A percentile compares a stretch with the other conserved stretches of the same genome.
phyloP scores from a whole-genome alignment of 1,284 basidiomycete genomes.

The Rhodotorula mucilaginosa region DNA sequence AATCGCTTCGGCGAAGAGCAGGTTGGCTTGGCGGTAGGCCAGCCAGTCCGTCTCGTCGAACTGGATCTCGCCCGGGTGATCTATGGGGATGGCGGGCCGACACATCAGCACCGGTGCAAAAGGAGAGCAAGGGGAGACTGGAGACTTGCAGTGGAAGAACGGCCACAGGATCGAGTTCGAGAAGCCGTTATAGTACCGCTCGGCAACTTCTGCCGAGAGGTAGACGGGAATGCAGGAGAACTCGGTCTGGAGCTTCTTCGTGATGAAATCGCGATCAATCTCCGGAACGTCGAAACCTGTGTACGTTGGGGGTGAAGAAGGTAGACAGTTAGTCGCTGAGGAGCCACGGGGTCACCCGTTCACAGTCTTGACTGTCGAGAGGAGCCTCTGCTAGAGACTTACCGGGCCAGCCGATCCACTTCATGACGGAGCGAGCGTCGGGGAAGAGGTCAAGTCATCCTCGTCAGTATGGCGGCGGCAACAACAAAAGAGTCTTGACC shows the following conservation, averaged over 20 bases:
- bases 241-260: conserved; percentile 84
- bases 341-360: too few species aligned
- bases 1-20: conserved; percentile 88
- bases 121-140: neutral
- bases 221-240: conserved; percentile 98
- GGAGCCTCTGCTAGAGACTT: too few species aligned
- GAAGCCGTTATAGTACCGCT: conserved; percentile 96
- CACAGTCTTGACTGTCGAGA: neutral
- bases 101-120: neutral
- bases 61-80: conserved; percentile 81
- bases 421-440: neutral
- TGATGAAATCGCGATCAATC: conserved; percentile 79
- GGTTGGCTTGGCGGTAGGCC: conserved; percentile 94
- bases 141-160: conserved; percentile 73
- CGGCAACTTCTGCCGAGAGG: conserved; percentile 93
- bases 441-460: neutral
- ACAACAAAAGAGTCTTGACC: neutral
- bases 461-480: neutral
- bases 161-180: conserved; percentile 99
- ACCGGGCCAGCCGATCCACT: conserved; percentile 48
- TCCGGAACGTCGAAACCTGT: conserved; percentile 83
- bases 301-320: neutral
- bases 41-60: conserved; percentile 98
- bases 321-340: too few species aligned
- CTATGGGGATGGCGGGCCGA: conserved; percentile 1